These are phyloP conservation scores for Aureobasidium sp. DNA, from an alignment of 2,329 filamentous ascomycete genomes.

Conservation along the genomic window DNA sequence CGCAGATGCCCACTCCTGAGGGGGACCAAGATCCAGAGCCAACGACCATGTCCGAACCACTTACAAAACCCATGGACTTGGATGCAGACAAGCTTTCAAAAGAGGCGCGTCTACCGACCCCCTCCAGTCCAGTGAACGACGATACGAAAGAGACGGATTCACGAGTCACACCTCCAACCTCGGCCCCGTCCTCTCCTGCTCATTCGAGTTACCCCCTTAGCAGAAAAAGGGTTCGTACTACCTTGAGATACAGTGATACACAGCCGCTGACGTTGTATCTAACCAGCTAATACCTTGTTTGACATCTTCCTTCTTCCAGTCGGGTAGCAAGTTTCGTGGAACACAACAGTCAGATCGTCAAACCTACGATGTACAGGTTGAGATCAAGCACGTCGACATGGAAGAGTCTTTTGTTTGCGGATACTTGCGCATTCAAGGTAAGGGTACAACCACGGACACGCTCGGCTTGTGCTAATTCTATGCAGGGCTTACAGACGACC, in stretches of 20 bases:
- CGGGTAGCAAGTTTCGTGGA: constrained; percentile 80
- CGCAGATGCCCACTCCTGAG: constrained; percentile 20
- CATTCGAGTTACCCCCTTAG: constrained; percentile 23
- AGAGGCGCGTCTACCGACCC: constrained; percentile 19
- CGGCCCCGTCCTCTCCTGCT: constrained; percentile 14
- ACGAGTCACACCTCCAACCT: constrained; percentile 22
- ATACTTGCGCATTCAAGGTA: constrained; percentile 91
- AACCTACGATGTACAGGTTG: constrained; percentile 90
- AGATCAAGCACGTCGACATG: constrained; percentile 94
- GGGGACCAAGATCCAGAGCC: constrained; percentile 14
- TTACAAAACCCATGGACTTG: constrained; percentile 33
- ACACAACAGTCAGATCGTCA: constrained; percentile 91
- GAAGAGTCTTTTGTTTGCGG: constrained; percentile 89
- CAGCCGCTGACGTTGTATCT: constrained; percentile 9
- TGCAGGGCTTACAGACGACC: constrained; percentile 81
- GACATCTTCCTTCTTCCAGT: constrained; percentile 77
- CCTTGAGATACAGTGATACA: neutral
- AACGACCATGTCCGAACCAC: constrained; percentile 9
- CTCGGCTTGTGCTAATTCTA: neutral
- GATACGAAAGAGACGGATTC: constrained; percentile 22
- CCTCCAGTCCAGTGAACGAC: constrained; percentile 20
- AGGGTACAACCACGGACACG: constrained; percentile 15
- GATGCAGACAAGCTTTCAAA: constrained; percentile 29
- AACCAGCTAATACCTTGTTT: constrained; percentile 63
- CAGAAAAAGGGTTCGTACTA: constrained; percentile 18